Evolutionary conservation across 352 stramenopile genomes (phyloP), one percentile per base, ranked within the genome.

Genomic region (Globisporangium acanthophoron): DNA sequence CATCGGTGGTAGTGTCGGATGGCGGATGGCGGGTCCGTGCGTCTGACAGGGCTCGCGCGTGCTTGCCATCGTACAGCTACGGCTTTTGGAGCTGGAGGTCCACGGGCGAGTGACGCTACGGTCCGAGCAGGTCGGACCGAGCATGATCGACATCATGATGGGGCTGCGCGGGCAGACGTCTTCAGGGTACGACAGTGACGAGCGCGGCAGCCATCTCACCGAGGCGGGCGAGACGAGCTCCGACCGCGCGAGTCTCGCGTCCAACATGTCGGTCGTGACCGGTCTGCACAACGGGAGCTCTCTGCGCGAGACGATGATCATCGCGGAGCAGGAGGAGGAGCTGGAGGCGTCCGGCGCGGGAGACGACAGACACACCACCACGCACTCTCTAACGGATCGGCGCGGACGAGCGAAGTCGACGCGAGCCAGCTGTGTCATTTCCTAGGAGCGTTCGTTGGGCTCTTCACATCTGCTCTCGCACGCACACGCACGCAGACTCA

Each of bases 91-190:
- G 58, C 46, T 76, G 13, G 79, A 87, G 44, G 72, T 76, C 27
- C 75, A 86, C 51, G 79, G 79, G 0, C 65, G 76, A 9, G 74
- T 87, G 64, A 87, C 79, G 37, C 72, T 89, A 44, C 69, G 79
- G 18, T 80, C 70, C 3, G 71, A 79, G 20, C 73, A 85, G 21
- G 78, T 87, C 18, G 79, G 79, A 0, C 79, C 79, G 15, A 89
- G 79, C 51, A 89, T 89, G 79, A 86, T 87, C 37, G 79, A 89
- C 44, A 68, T 89, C 47, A 89, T 89, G 79, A 67, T 83, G 46
- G 73, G 76, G 12, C 66, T 89, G 16, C 75, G 74, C 27, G 79
- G 76, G 3, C 67, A 83, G 35, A 58, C 69, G 11, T 62, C 63
- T 0, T 56, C 52, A 1, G 49, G 29, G 24, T 68, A 87, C 21